A percentile compares a stretch with the other conserved stretches of the same genome.
Conservation (phyloP, 768 basidiomycete genomes). For the Tubosaeta sp. region DNA sequence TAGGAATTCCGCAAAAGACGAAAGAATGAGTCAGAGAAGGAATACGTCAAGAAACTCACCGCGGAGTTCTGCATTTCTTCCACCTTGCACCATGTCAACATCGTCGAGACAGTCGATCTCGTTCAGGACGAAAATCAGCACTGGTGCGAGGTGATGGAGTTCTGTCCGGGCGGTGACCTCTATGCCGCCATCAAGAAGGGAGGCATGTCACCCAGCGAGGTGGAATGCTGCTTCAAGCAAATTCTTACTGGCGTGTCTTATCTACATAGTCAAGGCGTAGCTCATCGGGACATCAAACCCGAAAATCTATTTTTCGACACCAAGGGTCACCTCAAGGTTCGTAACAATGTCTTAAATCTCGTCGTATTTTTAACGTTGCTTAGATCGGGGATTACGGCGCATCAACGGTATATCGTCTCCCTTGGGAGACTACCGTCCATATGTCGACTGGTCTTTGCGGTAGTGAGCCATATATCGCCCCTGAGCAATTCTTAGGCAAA, state of each 20-base stretch:
- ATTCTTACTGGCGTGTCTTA: slow-evolving; percentile 85
- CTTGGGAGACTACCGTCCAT: slow-evolving; percentile 96
- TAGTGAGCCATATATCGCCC: slow-evolving; percentile 98
- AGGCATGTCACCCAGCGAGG: slow-evolving; percentile 84
- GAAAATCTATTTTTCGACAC: slow-evolving; percentile 96
- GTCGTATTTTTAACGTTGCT: slow-evolving; percentile 9
- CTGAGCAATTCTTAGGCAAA: slow-evolving; percentile 95
- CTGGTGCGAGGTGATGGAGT: slow-evolving; percentile 99
- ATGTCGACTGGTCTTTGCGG: slow-evolving; percentile 97
- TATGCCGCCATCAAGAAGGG: slow-evolving; percentile 99
- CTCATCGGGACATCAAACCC: slow-evolving; percentile 97
- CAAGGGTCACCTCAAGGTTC: slow-evolving; percentile 88
- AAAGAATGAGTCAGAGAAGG: slow-evolving; percentile 98
- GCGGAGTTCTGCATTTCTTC: slow-evolving; percentile 99
- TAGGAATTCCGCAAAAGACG: slow-evolving; percentile 98
- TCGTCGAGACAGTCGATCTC: slow-evolving; percentile 98
- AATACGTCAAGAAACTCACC: slow-evolving; percentile 99
- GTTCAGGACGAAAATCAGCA: slow-evolving; percentile 96
- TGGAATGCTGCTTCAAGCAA: slow-evolving; percentile 98
- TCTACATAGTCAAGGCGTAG: slow-evolving; percentile 94
- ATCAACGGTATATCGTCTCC: slow-evolving; percentile 97
- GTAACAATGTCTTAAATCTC: slow-evolving; percentile 12
- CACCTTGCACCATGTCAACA: slow-evolving; percentile 87
- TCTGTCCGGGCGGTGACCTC: slow-evolving; percentile 95
- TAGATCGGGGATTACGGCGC: slow-evolving; percentile 99